A percentile compares a stretch with the other conserved stretches of the same genome.
These are phyloP conservation scores for Trichoderma polysporum DNA, from an alignment of 2,329 filamentous ascomycete genomes.

Conservation along the genomic window DNA sequence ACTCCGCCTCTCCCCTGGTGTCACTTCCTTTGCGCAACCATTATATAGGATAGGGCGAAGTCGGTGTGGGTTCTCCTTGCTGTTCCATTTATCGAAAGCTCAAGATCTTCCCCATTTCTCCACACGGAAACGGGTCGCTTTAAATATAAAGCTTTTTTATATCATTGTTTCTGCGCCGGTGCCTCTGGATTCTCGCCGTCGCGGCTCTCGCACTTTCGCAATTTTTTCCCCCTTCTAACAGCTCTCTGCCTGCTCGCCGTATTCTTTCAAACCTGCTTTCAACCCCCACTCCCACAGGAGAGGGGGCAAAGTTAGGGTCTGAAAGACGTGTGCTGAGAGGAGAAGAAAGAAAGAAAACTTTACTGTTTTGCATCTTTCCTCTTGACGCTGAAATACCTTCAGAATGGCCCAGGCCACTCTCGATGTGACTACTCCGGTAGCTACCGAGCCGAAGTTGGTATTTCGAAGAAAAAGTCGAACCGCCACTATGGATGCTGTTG, in stretches of 20 bases:
- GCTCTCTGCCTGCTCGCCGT: background rate
- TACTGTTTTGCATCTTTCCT: background rate
- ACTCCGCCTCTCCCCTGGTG: constrained; percentile 8
- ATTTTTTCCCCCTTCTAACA: background rate
- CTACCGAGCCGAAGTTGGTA: constrained; percentile 29
- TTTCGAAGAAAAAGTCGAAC: constrained; percentile 36
- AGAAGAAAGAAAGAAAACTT: background rate
- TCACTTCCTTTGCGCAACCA: constrained; percentile 7
- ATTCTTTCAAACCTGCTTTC: constrained; percentile 22
- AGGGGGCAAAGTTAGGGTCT: constrained; percentile 20
- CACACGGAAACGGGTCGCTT: background rate
- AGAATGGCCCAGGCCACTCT: constrained; percentile 24
- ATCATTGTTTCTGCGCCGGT: background rate
- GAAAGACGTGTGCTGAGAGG: constrained; percentile 16
- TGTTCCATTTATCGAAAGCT: background rate
- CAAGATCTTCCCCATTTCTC: background rate
- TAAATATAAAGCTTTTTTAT: constrained; percentile 10
- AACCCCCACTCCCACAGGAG: constrained; percentile 20
- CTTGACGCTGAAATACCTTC: background rate
- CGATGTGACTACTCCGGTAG: constrained; percentile 18
- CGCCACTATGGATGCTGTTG: constrained; percentile 64
- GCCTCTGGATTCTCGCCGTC: background rate
- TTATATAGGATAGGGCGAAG: constrained; percentile 9
- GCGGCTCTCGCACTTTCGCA: background rate
- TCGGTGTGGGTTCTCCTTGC: constrained; percentile 14